A percentile compares a stretch with the other conserved stretches of the same genome.
These are phyloP conservation scores for Dimocarpus longan DNA, from an alignment of 345 rosid species.

Conservation along the genomic window DNA sequence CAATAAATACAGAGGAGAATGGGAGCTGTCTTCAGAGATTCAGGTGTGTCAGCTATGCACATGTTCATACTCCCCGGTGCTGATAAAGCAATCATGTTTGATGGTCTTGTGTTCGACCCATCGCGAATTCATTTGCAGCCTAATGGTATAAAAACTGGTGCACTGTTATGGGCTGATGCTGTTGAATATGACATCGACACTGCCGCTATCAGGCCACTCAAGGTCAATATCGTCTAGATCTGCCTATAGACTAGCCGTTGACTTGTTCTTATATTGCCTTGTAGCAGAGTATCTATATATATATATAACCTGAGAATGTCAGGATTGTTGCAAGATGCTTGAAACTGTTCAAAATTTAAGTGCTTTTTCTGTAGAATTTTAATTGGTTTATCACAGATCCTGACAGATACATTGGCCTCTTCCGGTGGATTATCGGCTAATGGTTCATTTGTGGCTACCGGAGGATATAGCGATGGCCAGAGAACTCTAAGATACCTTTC, in stretches of 20 bases:
- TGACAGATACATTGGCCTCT: conserved; percentile 49
- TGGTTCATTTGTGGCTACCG: conserved; percentile 36
- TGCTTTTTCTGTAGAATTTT: neutral
- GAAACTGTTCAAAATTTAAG: too few species aligned
- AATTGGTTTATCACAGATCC: conserved; percentile 29
- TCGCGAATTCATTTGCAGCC: conserved; percentile 13
- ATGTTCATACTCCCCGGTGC: conserved; percentile 21
- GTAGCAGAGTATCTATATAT: too few species aligned
- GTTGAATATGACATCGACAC: conserved; percentile 20
- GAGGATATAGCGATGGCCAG: conserved; percentile 38
- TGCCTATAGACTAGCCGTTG: too few species aligned
- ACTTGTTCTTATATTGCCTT: too few species aligned
- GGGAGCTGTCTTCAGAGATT: conserved; percentile 30
- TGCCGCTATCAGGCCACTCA: conserved; percentile 10
- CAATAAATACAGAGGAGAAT: conserved; percentile 3
- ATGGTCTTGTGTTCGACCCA: conserved; percentile 16
- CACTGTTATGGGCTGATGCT: conserved; percentile 22
- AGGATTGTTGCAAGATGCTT: too few species aligned
- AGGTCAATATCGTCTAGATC: conserved; percentile 4
- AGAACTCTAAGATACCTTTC: conserved; percentile 35
- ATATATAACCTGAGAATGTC: too few species aligned
- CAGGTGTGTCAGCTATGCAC: conserved; percentile 33
- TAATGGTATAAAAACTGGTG: neutral
- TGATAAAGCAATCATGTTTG: conserved; percentile 27
- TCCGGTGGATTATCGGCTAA: conserved; percentile 42